Conservation (phyloP, 106 monocot species). For the Acorus gramineus region DNA sequence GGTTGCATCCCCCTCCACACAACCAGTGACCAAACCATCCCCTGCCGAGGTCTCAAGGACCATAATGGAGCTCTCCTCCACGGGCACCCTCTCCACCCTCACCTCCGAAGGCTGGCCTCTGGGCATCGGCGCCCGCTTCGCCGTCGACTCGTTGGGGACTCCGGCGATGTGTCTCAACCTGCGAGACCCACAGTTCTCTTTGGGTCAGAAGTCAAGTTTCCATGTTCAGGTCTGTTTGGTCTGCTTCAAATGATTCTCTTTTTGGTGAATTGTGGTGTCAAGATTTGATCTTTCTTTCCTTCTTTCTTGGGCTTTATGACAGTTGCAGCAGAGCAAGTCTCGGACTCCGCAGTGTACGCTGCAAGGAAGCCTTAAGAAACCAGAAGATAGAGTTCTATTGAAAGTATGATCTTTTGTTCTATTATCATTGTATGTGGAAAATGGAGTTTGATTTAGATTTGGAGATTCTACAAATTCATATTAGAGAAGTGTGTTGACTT, state of each 20-base stretch:
- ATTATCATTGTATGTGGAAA: background rate
- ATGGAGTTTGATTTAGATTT: no score
- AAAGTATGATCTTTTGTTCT: slow-evolving; percentile 29
- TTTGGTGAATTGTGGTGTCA: background rate
- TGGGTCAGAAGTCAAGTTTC: slow-evolving; percentile 49
- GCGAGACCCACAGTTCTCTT: slow-evolving; percentile 13
- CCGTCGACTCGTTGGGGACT: slow-evolving; percentile 49
- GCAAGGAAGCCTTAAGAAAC: slow-evolving; percentile 59
- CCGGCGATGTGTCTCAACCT: slow-evolving; percentile 63
- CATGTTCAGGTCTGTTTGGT: slow-evolving; percentile 54
- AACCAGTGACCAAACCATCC: slow-evolving; percentile 24
- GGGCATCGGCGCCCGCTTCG: slow-evolving; percentile 78
- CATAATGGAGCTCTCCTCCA: slow-evolving; percentile 69
- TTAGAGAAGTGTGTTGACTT: no score
- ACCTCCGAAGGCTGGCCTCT: slow-evolving; percentile 56
- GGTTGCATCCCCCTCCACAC: background rate
- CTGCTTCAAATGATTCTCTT: background rate
- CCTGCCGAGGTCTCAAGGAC: slow-evolving; percentile 78
- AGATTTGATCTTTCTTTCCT: background rate
- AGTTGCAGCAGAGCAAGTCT: slow-evolving; percentile 74
- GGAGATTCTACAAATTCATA: no score
- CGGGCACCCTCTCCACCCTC: slow-evolving; percentile 65
- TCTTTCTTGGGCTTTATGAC: slow-evolving; percentile 1
- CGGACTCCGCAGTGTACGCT: slow-evolving; percentile 81
- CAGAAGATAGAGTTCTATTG: slow-evolving; percentile 34